Base-by-base conservation (phyloP, 2,329 filamentous ascomycete genomes). In the Elsinoe australis region DNA sequence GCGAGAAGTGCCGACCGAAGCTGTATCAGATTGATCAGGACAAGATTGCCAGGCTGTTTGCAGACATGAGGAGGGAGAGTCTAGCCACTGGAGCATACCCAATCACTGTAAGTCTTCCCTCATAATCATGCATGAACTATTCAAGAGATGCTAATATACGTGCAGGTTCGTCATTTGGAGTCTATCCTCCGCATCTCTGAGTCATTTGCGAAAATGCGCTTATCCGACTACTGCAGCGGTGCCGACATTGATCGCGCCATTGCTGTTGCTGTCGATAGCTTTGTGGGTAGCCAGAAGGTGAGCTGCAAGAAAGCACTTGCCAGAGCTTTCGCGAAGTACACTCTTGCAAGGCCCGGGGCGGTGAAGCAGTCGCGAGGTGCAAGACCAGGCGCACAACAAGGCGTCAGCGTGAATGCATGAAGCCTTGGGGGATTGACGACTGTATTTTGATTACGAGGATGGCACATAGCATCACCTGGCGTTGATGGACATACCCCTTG, bases 1-100 rank as follows among this genome's bases (percentile, higher is more conserved):
- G 90, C 24, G 88, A 95, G 65, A 85, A 83, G 59, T 94, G 87
- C 66, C 78, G 78, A 47, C 92, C 92, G 6, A 96, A 95, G 69
- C 76, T 98, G 6, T 95, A 95, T 64, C 87, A 96, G 64, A 94
- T 98, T 67, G 92, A 98, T 57, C 87, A 95, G 64, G 92, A 96
- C 69, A 98, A 98, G 72, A 80, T 98, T 24, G 86, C 92, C 1
- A 78, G 90, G 44, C 73, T 98, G 6, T 98, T 96, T 63, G 86
- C 89, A 21, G 92, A 98, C 62, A 96, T 98, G 90, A 76, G 92
- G 57, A 76, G 88, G 56, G 92, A 98, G 67, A 89, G 83, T 18
- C 71, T 95, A 53, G 89, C 89, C 1, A 98, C 92, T 18, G 92
- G 92, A 17, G 92, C 90, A 17, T 98, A 96, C 65, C 92, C 92